These are phyloP conservation scores for Cyclotella kingstonii DNA, from an alignment of 108 stramenopile genomes.

Conservation along the genomic window DNA sequence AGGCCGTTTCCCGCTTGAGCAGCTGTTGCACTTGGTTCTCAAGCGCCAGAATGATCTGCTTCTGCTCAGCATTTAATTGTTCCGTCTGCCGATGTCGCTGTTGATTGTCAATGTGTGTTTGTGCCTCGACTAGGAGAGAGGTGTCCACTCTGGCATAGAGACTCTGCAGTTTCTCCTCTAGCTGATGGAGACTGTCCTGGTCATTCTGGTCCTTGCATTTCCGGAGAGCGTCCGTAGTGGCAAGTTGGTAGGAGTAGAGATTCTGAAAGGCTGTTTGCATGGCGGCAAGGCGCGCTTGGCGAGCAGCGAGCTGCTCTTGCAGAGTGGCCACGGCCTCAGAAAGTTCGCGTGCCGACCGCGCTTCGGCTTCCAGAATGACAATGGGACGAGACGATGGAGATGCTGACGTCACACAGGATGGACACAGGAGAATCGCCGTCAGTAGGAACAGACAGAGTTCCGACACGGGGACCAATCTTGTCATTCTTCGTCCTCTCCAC, in stretches of 20 bases:
- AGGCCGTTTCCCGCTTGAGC: slow-evolving; percentile 26
- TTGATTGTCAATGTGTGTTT: slow-evolving; percentile 2
- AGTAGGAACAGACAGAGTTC: background rate
- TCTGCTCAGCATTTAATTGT: slow-evolving; percentile 10
- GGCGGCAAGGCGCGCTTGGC: slow-evolving; percentile 18
- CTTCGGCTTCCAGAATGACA: slow-evolving; percentile 40
- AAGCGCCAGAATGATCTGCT: slow-evolving; percentile 13
- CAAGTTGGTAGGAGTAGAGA: slow-evolving; percentile 17
- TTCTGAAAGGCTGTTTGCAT: slow-evolving; percentile 26
- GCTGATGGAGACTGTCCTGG: slow-evolving; percentile 1
- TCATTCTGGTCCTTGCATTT: slow-evolving; percentile 25
- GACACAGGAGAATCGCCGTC: background rate
- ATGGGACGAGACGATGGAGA: slow-evolving; percentile 10
- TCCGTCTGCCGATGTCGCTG: slow-evolving; percentile 5
- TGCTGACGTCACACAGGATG: background rate
- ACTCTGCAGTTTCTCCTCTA: background rate
- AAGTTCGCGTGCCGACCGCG: slow-evolving; percentile 32
- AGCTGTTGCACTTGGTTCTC: slow-evolving; percentile 28
- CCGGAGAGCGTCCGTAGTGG: slow-evolving; percentile 20
- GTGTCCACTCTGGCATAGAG: background rate
- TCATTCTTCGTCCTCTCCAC: no score
- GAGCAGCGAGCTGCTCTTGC: slow-evolving; percentile 14
- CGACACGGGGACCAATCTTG: background rate
- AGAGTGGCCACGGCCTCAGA: slow-evolving; percentile 9
- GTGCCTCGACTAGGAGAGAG: slow-evolving; percentile 11